Conservation (phyloP, 768 basidiomycete genomes). For the Mycena venus region DNA sequence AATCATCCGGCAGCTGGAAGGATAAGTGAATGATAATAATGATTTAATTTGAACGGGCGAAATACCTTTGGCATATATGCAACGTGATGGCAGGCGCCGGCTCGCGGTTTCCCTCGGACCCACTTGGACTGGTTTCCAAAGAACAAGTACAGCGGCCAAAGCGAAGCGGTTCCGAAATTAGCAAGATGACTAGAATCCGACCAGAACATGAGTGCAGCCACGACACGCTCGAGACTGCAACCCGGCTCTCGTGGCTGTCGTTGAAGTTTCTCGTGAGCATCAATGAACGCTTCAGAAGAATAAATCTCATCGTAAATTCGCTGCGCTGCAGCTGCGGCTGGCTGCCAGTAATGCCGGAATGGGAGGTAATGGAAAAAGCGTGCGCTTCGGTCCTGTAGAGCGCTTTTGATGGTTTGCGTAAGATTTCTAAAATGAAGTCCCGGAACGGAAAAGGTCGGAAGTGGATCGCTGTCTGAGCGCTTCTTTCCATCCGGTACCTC, state of each 20-base stretch:
- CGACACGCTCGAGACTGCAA: conserved; percentile 18
- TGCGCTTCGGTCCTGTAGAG: neutral
- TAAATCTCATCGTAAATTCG: no score
- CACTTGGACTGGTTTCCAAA: neutral
- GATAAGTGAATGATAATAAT: neutral
- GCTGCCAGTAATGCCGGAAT: neutral
- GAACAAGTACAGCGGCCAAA: neutral
- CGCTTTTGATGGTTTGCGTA: neutral
- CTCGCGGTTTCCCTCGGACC: neutral
- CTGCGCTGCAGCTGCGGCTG: no score
- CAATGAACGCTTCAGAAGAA: neutral
- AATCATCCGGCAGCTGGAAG: neutral
- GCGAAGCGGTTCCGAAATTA: neutral
- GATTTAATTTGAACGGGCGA: no score
- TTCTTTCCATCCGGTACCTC: conserved; percentile 23
- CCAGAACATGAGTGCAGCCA: no score
- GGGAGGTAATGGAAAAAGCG: neutral
- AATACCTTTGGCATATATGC: no score
- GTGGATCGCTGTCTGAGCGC: neutral
- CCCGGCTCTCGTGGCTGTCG: neutral
- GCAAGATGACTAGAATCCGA: neutral
- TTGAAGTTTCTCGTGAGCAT: neutral
- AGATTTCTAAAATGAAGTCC: neutral
- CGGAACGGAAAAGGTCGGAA: neutral
- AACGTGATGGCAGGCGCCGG: neutral